Evolutionary conservation across 352 stramenopile species (phyloP).

Genomic region (Phytophthora aleatoria): DNA sequence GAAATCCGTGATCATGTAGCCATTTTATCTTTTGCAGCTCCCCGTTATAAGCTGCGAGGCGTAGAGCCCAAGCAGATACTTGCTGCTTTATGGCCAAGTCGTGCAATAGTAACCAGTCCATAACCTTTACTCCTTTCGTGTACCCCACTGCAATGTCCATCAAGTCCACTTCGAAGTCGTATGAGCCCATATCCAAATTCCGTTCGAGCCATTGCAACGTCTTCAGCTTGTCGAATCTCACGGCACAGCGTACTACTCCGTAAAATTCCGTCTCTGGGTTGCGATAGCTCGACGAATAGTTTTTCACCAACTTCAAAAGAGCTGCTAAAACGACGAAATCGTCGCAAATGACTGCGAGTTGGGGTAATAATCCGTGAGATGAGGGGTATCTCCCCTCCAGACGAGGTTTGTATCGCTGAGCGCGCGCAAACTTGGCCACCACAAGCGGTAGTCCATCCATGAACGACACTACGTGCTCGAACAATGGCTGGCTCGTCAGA

Average conservation of each 20-base stretch:
- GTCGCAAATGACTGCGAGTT: slow-evolving; percentile 38
- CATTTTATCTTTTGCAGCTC: slow-evolving; percentile 36
- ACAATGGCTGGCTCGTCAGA: slow-evolving; percentile 28
- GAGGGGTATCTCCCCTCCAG: slow-evolving; percentile 36
- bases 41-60: slow-evolving; percentile 31
- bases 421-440: slow-evolving; percentile 25
- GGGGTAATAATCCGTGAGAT: slow-evolving; percentile 23
- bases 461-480: slow-evolving; percentile 29
- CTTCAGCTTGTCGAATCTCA: slow-evolving; percentile 33
- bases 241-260: slow-evolving; percentile 32
- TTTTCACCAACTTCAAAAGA: slow-evolving; percentile 15
- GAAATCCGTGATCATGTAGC: slow-evolving; percentile 33
- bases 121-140: slow-evolving; percentile 22
- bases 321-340: slow-evolving; percentile 24
- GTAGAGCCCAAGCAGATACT: slow-evolving; percentile 33
- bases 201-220: slow-evolving; percentile 32
- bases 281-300: slow-evolving; percentile 13
- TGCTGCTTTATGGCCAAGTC: slow-evolving; percentile 6
- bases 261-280: slow-evolving; percentile 33
- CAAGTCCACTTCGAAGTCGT: slow-evolving; percentile 34
- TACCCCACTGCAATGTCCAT: slow-evolving; percentile 39
- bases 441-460: slow-evolving; percentile 38
- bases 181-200: slow-evolving; percentile 19
- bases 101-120: slow-evolving; percentile 35
- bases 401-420: slow-evolving; percentile 25